Evolutionary conservation across 2,329 filamentous ascomycete genomes (phyloP), one percentile per base, ranked within the genome.

Genomic region (Monilinia laxa): DNA sequence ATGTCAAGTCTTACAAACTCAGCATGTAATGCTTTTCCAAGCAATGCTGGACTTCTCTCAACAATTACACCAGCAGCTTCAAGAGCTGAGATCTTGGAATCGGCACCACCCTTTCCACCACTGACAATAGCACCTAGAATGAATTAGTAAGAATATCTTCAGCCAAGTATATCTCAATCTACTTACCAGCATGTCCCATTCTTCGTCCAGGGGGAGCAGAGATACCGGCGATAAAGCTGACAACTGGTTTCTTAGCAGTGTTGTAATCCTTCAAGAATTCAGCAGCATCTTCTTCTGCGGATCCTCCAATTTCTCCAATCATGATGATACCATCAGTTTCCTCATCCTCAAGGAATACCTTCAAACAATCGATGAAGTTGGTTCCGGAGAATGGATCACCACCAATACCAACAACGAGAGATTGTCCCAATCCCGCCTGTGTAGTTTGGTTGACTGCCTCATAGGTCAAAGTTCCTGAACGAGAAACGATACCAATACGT

Each of bases 371-470:
- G 82, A 99, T 98, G 85, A 98, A 99, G 87, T 97, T 98, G 81
- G 95, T 98, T 75, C 95, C 95, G 77, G 90, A 94, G 86, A 99
- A 99, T 75, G 95, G 95, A 82, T 99, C 95, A 82, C 95, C 95
- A 72, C 95, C 95, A 76, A 99, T 98, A 78, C 95, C 95, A 76
- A 99, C 91, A 77, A 99, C 95, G 76, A 99, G 92, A 42, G 93
- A 97, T 85, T 99, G 95, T 72, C 95, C 95, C 68, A 99, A 91
- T 71, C 95, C 95, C 75, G 93, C 90, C 85, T 95, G 91, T 73
- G 95, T 98, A 77, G 95, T 99, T 84, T 99, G 95, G 87, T 98
- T 98, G 82, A 99, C 95, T 78, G 95, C 95, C 85, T 99, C 95
- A 85, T 99, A 99, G 78, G 95, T 99, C 71, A 99, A 89, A 74